Base-by-base conservation (phyloP, 2,329 filamentous ascomycete genomes). In the Xylariaceae sp. region DNA sequence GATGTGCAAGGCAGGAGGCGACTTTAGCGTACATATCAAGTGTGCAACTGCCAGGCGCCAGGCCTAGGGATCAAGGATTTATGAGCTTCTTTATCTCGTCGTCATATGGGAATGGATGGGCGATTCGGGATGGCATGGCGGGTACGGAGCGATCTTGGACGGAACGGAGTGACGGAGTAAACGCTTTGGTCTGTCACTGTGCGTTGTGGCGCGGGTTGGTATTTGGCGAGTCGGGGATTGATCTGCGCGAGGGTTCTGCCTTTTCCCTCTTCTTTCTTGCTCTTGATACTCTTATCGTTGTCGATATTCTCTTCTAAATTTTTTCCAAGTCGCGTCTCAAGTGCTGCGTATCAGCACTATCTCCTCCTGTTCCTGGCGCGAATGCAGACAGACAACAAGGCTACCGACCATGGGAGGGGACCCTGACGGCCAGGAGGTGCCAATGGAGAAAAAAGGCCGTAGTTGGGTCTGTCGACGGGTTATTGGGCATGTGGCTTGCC, bases 131-230 rank as follows among this genome's bases (percentile, higher is more conserved):
- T 46, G 45, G 30, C 36, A 46, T 38, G 42, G 45, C n/a, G 36
- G 40, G 31, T 38, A 45, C 39, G 34, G 41, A 40, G 44, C 34
- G 39, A 38, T 3, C 35, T 17, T 46, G 45, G 43, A 48, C 27
- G 37, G 11, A 41, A 36, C 24, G 45, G 45, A 45, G 43, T 48
- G 45, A 43, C 34, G 45, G 45, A 48, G 43, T 47, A 44, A 37
- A 39, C 34, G 21, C 21, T 24, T 6, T 6, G 21, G 6, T 24
- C 7, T 24, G 21, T 24, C 11, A 24, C 11, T 24, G 6, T 24
- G 21, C 21, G 21, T 24, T 24, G 30, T 18, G 37, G 26, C 26
- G 30, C 43, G 17, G 27, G 40, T 37, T 33, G 21, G 36, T 31
- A 39, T 41, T 40, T 36, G 29, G 42, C 36, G 13, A 21, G 34